A percentile compares a stretch with the other conserved stretches of the same genome.
Evolutionary conservation across 805 yeast genomes (phyloP).

Genomic region (Kuraishia hungarica): DNA sequence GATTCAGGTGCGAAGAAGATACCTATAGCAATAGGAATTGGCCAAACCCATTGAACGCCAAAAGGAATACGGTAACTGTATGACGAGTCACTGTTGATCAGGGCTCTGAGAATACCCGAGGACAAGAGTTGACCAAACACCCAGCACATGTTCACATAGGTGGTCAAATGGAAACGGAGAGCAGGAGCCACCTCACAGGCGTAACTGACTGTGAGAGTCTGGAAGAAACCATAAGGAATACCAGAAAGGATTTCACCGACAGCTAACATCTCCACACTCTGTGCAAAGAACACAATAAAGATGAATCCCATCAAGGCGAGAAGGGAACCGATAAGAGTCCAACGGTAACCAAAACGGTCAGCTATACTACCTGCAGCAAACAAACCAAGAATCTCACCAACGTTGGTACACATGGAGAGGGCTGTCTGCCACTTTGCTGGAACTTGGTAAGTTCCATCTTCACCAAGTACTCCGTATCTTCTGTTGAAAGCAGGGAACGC

Average conservation of each 20-base stretch:
- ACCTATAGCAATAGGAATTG: constrained; percentile 34
- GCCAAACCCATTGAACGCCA: constrained; percentile 57
- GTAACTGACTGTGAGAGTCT: constrained; percentile 41
- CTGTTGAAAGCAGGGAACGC: constrained; percentile 35
- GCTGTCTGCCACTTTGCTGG: constrained; percentile 35
- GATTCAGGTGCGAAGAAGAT: constrained; percentile 45
- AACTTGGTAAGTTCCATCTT: constrained; percentile 21
- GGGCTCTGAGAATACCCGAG: constrained; percentile 35
- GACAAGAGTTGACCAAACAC: constrained; percentile 48
- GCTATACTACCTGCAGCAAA: constrained; percentile 29
- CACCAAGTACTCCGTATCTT: constrained; percentile 28
- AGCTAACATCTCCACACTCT: constrained; percentile 26
- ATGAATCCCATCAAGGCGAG: constrained; percentile 21
- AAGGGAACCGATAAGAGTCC: constrained; percentile 25
- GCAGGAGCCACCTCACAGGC: constrained; percentile 54
- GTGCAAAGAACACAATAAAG: constrained; percentile 32
- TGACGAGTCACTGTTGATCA: background rate
- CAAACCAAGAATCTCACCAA: constrained; percentile 26
- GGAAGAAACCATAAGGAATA: constrained; percentile 49
- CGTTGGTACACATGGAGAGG: constrained; percentile 19
- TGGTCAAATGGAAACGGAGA: constrained; percentile 39
- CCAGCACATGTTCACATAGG: constrained; percentile 45
- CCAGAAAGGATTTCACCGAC: constrained; percentile 36
- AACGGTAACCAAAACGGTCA: constrained; percentile 33
- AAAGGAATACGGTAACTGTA: constrained; percentile 33